These are phyloP conservation scores for Solanum clarkiae DNA, from an alignment of 257 asterid genomes.

Conservation along the genomic window DNA sequence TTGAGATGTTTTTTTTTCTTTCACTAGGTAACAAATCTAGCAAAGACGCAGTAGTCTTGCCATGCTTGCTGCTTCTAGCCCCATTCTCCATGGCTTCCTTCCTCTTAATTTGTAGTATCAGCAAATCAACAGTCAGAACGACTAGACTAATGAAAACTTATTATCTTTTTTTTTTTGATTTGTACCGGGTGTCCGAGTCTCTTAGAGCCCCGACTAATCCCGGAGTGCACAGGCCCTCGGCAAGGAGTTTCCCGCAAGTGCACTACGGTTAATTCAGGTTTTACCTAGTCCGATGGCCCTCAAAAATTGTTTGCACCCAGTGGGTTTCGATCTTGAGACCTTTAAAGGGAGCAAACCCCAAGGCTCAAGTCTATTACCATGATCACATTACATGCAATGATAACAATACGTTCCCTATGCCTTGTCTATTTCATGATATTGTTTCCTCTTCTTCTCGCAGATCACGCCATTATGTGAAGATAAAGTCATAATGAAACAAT, in stretches of 20 bases:
- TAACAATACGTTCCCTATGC: not conserved
- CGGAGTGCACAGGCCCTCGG: too few relatives aligned
- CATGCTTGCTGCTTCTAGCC: not conserved
- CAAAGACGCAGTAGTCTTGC: not conserved
- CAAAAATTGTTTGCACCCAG: too few relatives aligned
- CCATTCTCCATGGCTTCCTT: not conserved
- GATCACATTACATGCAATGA: not conserved
- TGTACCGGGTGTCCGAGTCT: too few relatives aligned
- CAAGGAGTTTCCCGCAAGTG: too few relatives aligned
- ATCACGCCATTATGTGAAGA: not conserved
- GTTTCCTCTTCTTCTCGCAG: not conserved
- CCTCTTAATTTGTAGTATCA: not conserved
- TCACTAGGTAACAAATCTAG: not conserved
- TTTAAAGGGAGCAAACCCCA: too few relatives aligned
- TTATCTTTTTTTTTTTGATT: too few relatives aligned
- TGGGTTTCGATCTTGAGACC: too few relatives aligned
- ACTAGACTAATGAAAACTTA: not conserved
- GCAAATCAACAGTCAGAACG: not conserved
- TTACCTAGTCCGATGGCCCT: too few relatives aligned
- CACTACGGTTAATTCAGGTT: too few relatives aligned
- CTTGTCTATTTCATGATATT: not conserved
- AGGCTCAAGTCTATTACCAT: too few relatives aligned
- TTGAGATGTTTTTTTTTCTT: not conserved
- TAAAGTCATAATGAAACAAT: not conserved
- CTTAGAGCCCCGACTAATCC: too few relatives aligned